phyloP scores from a whole-genome alignment of 345 rosid species.

The Firmiana major region DNA sequence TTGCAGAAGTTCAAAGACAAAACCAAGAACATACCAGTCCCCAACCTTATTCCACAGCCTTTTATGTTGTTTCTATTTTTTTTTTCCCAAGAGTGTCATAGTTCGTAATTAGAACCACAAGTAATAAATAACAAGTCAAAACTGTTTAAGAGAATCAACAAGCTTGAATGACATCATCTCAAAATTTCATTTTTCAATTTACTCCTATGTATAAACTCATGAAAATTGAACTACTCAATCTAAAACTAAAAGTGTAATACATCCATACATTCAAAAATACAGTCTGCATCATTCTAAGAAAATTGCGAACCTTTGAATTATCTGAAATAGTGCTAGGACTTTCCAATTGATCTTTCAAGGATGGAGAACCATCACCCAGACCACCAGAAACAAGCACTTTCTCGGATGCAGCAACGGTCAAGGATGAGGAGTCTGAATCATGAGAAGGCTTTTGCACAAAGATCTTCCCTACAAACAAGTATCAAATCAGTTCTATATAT shows the following conservation, averaged over 20 bases:
- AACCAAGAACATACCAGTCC: not conserved
- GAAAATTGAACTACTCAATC: not conserved
- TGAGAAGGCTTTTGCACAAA: conserved; percentile 49
- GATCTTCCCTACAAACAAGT: conserved; percentile 64
- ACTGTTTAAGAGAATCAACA: conserved; percentile 2
- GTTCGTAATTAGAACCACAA: not conserved
- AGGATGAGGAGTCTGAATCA: conserved; percentile 52
- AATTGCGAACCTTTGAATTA: conserved; percentile 48
- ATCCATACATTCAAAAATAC: not conserved
- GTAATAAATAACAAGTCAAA: not conserved
- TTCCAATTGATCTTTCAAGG: conserved; percentile 45
- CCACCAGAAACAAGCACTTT: conserved; percentile 61
- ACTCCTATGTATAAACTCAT: not conserved
- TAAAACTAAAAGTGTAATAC: not conserved
- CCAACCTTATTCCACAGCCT: not conserved
- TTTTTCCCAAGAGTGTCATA: not conserved
- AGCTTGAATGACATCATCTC: not conserved
- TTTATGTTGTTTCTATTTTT: not conserved
- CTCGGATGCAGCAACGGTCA: conserved; percentile 50
- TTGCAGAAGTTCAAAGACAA: not conserved
- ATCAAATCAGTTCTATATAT: conserved; percentile 26
- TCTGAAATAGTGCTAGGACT: conserved; percentile 31
- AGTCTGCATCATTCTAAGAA: not conserved
- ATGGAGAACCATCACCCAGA: conserved; percentile 39
- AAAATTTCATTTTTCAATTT: not conserved